Conservation (phyloP, 1,284 basidiomycete genomes). For the Malassezia sympodialis region DNA sequence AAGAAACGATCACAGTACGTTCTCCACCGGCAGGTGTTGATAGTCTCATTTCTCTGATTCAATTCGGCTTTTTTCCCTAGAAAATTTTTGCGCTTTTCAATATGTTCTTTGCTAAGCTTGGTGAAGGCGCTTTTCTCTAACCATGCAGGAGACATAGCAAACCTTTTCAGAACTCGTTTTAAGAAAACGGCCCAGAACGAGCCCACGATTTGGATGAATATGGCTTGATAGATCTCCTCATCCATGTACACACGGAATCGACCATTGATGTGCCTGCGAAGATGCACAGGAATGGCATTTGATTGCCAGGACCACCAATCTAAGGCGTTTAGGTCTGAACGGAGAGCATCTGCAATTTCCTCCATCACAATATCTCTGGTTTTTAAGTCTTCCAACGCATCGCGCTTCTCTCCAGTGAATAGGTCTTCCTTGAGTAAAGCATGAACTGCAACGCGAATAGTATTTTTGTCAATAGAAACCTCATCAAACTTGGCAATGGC, state of each 20-base stretch:
- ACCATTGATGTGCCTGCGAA: constrained; percentile 14
- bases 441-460: not conserved
- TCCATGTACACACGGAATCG: constrained; percentile 16
- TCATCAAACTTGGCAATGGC: not conserved
- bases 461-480: not conserved
- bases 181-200: constrained; percentile 1
- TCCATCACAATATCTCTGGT: not conserved
- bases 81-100: not conserved
- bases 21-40: not conserved
- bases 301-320: not conserved
- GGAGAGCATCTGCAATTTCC: not conserved
- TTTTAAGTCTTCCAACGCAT: not conserved
- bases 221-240: constrained; percentile 12
- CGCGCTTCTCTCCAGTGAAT: not conserved
- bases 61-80: not conserved
- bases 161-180: not conserved
- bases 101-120: not conserved
- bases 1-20: not conserved
- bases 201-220: constrained; percentile 9
- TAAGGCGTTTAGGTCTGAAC: not conserved
- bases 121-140: not conserved
- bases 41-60: not conserved
- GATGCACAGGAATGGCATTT: not conserved
- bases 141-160: not conserved
- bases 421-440: not conserved